These are phyloP conservation scores for Funneliformis mosseae DNA, from an alignment of 192 early-diverging fungal genomes.

Conservation along the genomic window DNA sequence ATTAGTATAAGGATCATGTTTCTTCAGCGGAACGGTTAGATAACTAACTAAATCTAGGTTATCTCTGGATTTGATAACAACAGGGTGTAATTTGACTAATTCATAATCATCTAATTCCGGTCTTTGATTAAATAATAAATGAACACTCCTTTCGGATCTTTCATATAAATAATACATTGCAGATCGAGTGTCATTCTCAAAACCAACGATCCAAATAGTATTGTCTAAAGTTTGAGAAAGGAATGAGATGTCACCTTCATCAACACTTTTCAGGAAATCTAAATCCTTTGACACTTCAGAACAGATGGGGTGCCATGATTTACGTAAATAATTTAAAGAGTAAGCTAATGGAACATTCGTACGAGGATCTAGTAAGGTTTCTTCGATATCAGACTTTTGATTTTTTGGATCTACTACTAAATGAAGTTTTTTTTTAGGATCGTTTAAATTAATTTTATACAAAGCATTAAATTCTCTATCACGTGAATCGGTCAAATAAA, in stretches of 20 bases:
- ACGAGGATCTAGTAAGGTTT: background rate
- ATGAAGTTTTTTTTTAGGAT: background rate
- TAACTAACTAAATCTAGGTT: constrained; percentile 37
- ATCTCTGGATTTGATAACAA: constrained; percentile 44
- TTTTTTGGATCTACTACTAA: background rate
- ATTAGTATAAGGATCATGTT: constrained; percentile 31
- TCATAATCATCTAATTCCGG: constrained; percentile 25
- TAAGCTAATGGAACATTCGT: background rate
- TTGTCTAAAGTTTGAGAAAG: constrained; percentile 33
- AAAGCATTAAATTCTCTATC: background rate
- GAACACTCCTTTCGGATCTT: background rate
- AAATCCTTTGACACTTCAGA: background rate
- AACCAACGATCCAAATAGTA: constrained; percentile 27
- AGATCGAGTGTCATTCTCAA: background rate
- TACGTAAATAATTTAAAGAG: background rate
- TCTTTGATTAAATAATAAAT: background rate
- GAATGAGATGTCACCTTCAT: constrained; percentile 22
- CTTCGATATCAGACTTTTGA: background rate
- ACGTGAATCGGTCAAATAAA: background rate
- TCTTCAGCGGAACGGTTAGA: constrained; percentile 35
- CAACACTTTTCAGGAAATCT: background rate
- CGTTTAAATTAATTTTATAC: background rate
- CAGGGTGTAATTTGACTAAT: constrained; percentile 36
- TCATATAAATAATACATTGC: background rate
- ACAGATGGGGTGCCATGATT: background rate